Percentiles rank a stretch among this genome's conserved stretches.
phyloP scores from a whole-genome alignment of 768 basidiomycete genomes.

The Galerina marginata region DNA sequence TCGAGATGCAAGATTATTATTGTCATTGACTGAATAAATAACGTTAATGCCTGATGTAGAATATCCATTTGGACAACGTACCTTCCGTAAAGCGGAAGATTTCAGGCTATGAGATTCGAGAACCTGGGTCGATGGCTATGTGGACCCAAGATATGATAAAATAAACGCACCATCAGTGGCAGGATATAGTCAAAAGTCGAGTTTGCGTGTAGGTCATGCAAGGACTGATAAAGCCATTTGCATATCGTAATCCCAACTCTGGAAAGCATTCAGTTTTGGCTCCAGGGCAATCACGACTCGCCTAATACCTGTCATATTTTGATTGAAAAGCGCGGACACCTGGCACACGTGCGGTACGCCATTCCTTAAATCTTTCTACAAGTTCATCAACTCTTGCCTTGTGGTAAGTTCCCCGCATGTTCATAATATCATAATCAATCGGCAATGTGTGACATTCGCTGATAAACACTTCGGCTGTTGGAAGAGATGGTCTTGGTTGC shows the following conservation, averaged over 20 bases:
- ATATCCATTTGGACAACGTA: slow-evolving; percentile 32
- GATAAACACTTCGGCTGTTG: slow-evolving; percentile 66
- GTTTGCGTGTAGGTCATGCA: slow-evolving; percentile 80
- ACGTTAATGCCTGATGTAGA: not conserved
- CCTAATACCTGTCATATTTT: slow-evolving; percentile 72
- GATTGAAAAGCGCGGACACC: slow-evolving; percentile 85
- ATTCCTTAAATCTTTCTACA: slow-evolving; percentile 65
- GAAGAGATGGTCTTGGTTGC: slow-evolving; percentile 66
- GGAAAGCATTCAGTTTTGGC: slow-evolving; percentile 8
- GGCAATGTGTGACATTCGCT: slow-evolving; percentile 65
- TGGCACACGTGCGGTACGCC: slow-evolving; percentile 73
- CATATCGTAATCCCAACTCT: slow-evolving; percentile 72
- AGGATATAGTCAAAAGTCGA: slow-evolving; percentile 83
- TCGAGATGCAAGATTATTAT: slow-evolving; percentile 68
- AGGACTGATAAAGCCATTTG: slow-evolving; percentile 76
- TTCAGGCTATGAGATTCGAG: slow-evolving; percentile 55
- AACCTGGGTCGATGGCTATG: slow-evolving; percentile 7
- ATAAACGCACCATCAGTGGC: slow-evolving; percentile 69
- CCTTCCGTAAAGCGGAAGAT: slow-evolving; percentile 78
- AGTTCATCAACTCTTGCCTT: slow-evolving; percentile 61
- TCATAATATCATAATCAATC: slow-evolving; percentile 74
- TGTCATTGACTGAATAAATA: slow-evolving; percentile 62
- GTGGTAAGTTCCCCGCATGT: slow-evolving; percentile 69
- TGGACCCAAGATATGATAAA: not conserved
- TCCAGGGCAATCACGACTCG: slow-evolving; percentile 21